Conservation (phyloP, 1,139 yeast species). For the Meyerozyma sp. region DNA sequence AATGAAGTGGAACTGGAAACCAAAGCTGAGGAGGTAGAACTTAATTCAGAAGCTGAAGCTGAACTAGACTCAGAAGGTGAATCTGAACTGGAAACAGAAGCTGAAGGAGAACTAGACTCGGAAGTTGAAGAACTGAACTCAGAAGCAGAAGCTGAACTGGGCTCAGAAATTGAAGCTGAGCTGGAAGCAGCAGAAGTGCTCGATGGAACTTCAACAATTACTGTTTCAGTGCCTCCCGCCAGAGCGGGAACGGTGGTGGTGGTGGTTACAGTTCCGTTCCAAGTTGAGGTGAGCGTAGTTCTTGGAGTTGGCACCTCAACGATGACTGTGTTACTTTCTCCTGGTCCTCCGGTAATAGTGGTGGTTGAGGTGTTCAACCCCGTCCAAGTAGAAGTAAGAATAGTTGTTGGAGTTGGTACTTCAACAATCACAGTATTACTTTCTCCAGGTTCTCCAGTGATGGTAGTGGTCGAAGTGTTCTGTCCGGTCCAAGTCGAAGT, state of each 20-base stretch:
- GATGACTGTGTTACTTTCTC: conserved; percentile 5
- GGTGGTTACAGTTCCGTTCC: conserved; percentile 6
- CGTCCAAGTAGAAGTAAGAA: conserved; percentile 8
- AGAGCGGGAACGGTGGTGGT: conserved; percentile 4
- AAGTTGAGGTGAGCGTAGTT: conserved; percentile 3
- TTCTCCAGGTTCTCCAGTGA: conserved; percentile 6
- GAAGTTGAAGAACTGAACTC: too few relatives aligned
- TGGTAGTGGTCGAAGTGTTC: conserved; percentile 1
- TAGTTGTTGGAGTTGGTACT: conserved; percentile 12
- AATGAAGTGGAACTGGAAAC: too few relatives aligned
- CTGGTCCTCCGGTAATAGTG: conserved; percentile 6
- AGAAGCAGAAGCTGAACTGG: too few relatives aligned
- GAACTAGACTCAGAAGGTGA: too few relatives aligned
- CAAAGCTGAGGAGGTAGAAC: too few relatives aligned
- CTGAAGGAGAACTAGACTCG: too few relatives aligned
- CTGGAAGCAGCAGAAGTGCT: background rate
- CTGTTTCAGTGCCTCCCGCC: conserved; percentile 7
- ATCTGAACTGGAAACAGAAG: too few relatives aligned
- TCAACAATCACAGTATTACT: conserved; percentile 13
- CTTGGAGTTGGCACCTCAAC: conserved; percentile 3
- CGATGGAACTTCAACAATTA: conserved; percentile 7
- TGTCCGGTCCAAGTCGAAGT: conserved; percentile 11
- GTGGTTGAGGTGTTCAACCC: conserved; percentile 7
- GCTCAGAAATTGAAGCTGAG: conserved; percentile 2
- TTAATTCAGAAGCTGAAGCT: too few relatives aligned